Evolutionary conservation across 164 flowering plant species (phyloP).

Genomic region (Macadamia integrifolia): DNA sequence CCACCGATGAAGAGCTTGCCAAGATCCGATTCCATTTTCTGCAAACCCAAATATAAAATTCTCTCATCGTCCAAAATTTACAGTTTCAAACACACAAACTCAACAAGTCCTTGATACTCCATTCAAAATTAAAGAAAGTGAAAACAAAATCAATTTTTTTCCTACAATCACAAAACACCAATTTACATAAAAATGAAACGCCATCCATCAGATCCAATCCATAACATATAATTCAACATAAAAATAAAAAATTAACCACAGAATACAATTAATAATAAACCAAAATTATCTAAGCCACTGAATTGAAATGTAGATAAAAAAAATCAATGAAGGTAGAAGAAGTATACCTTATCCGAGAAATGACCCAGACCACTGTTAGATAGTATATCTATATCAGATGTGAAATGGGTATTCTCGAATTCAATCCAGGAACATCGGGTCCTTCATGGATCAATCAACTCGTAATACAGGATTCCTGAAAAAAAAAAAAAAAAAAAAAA

Average conservation of each 20-base stretch:
- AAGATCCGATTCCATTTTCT: constrained; percentile 78
- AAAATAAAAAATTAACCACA: neutral
- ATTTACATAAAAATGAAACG: neutral
- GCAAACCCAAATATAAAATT: constrained; percentile 17
- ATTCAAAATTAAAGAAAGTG: too few species aligned
- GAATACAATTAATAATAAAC: neutral
- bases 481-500: too few species aligned
- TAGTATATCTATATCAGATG: constrained; percentile 7
- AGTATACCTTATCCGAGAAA: constrained; percentile 27
- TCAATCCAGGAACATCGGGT: constrained; percentile 39
- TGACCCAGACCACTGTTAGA: constrained; percentile 3
- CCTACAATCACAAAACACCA: too few species aligned
- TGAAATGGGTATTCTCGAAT: constrained; percentile 30
- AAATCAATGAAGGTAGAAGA: constrained; percentile 10
- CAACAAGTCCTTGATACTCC: too few species aligned
- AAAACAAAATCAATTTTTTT: too few species aligned
- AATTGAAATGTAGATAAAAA: constrained; percentile 12
- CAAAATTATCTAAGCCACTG: constrained; percentile 8
- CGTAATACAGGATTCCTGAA: constrained; percentile 18
- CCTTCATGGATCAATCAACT: constrained; percentile 27
- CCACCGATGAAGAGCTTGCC: constrained; percentile 95
- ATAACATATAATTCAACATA: neutral
- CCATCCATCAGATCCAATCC: neutral
- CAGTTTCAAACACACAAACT: neutral
- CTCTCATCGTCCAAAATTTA: constrained; percentile 9